Percentiles rank a stretch among this genome's conserved stretches.
Conservation (phyloP, 805 yeast species). For the Metschnikowia picachoensis region DNA sequence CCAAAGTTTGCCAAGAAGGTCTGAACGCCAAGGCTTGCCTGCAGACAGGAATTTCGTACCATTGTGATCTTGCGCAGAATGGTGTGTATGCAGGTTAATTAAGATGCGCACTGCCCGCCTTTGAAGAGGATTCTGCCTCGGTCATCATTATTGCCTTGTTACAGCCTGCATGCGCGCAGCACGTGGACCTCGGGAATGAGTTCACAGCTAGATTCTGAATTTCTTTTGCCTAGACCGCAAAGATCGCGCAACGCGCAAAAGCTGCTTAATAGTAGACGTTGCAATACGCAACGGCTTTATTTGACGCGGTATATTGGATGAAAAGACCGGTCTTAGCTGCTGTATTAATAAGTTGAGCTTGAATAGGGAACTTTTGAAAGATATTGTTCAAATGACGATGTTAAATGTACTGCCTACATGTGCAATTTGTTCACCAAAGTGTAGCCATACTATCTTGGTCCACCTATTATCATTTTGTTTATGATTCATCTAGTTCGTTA, state of each 20-base stretch:
- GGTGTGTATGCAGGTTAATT: slow-evolving; percentile 3
- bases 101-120: slow-evolving; percentile 8
- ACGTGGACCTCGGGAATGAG: background rate
- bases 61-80: slow-evolving; percentile 7
- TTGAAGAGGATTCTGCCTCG: background rate
- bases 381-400: no score
- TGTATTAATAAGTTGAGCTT: no score
- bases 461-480: no score
- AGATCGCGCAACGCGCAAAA: background rate
- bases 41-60: background rate
- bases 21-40: slow-evolving; percentile 3
- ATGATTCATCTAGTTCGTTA: no score
- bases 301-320: no score
- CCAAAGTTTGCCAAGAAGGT: slow-evolving; percentile 3
- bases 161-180: slow-evolving; percentile 2
- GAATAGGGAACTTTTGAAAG: no score
- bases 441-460: no score
- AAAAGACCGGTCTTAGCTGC: no score
- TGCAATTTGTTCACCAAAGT: no score
- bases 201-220: background rate
- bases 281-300: no score
- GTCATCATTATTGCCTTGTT: background rate
- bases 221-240: slow-evolving; percentile 5
- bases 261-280: background rate
- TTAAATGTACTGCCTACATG: no score